These are phyloP conservation scores for Chaetomidium leptoderma DNA, from an alignment of 495 filamentous ascomycete species.

Conservation along the genomic window DNA sequence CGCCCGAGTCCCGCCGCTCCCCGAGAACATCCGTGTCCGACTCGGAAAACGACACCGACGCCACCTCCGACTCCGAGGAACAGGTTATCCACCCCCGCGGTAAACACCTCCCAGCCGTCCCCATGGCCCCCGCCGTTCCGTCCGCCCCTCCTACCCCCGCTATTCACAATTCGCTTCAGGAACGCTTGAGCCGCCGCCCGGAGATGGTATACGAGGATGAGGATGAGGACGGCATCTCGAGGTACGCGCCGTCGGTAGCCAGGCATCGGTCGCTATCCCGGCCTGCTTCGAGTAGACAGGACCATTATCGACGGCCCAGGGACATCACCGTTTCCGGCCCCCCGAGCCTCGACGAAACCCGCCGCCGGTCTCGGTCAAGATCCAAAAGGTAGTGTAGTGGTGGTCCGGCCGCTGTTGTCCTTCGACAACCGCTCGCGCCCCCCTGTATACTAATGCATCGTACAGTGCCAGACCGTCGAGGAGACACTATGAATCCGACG, in stretches of 20 bases:
- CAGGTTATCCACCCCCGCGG: conserved; percentile 19
- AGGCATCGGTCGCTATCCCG: conserved; percentile 24
- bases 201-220: conserved; percentile 28
- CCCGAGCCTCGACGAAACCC: conserved; percentile 32
- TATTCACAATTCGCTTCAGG: conserved; percentile 20
- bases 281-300: conserved; percentile 13
- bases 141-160: conserved; percentile 14
- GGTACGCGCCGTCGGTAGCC: conserved; percentile 21
- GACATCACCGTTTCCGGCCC: conserved; percentile 25
- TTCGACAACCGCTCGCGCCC: not conserved
- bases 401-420: not conserved
- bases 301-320: conserved; percentile 31
- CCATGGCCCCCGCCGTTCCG: conserved; percentile 17
- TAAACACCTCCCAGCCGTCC: conserved; percentile 16
- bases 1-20: conserved; percentile 38
- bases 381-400: conserved; percentile 35
- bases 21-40: conserved; percentile 38
- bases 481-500: conserved; percentile 41
- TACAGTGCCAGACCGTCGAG: conserved; percentile 24
- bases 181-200: conserved; percentile 24
- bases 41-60: conserved; percentile 38
- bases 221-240: conserved; percentile 16
- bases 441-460: conserved; percentile 19
- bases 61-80: conserved; percentile 35
- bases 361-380: conserved; percentile 30